Conservation (phyloP, 2,329 filamentous ascomycete genomes). For the Talaromyces piceae region DNA sequence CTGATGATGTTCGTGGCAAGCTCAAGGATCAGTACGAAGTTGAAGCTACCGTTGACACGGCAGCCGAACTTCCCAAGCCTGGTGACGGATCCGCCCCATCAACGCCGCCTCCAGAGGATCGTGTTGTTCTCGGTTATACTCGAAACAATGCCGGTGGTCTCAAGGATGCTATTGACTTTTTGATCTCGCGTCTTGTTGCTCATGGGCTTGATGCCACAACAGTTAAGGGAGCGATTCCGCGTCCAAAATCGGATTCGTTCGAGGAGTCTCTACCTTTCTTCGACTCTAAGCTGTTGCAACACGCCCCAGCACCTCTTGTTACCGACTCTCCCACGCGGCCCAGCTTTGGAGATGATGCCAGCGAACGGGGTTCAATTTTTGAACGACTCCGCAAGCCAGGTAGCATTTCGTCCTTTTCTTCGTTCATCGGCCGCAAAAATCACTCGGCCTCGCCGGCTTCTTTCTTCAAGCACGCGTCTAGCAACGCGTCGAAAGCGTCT, state of each 20-base stretch:
- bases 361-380: constrained; percentile 75
- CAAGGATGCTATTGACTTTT: constrained; percentile 90
- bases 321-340: constrained; percentile 86
- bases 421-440: constrained; percentile 96
- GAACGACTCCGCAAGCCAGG: constrained; percentile 91
- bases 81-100: constrained; percentile 34
- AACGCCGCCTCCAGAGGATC: constrained; percentile 40
- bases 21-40: constrained; percentile 89
- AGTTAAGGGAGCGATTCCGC: constrained; percentile 88
- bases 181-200: constrained; percentile 77
- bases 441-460: constrained; percentile 77
- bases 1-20: constrained; percentile 70
- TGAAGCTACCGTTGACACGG: constrained; percentile 63
- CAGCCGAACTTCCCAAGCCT: constrained; percentile 23
- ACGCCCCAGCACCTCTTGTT: constrained; percentile 70
- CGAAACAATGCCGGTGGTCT: constrained; percentile 94
- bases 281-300: constrained; percentile 91
- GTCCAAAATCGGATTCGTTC: constrained; percentile 98
- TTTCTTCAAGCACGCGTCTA: constrained; percentile 86
- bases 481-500: constrained; percentile 87
- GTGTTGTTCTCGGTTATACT: constrained; percentile 73
- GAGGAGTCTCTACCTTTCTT: constrained; percentile 96
- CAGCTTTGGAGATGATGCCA: constrained; percentile 72
- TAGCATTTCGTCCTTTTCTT: constrained; percentile 88
- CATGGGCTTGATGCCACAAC: constrained; percentile 81